Conservation (phyloP, 106 monocot species). For the Dendrobium officinale region DNA sequence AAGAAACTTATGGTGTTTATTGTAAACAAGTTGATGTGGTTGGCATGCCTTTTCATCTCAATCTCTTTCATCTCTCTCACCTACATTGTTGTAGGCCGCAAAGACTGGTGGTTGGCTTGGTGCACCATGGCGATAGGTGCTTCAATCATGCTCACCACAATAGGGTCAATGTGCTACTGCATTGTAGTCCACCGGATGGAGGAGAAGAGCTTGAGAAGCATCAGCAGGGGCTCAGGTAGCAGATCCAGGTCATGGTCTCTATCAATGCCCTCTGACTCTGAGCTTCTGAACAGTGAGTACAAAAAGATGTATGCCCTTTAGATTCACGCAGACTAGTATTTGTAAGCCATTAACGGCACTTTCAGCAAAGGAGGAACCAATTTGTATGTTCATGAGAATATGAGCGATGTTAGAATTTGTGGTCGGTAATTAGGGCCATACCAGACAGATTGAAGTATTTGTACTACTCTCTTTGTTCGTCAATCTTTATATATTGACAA, state of each 20-base stretch:
- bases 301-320: constrained; percentile 84
- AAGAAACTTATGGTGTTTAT: constrained; percentile 72
- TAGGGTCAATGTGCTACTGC: constrained; percentile 74
- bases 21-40: constrained; percentile 93
- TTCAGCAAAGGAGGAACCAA: too few species aligned
- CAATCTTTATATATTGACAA: too few species aligned
- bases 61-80: constrained; percentile 64
- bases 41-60: constrained; percentile 69
- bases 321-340: neutral
- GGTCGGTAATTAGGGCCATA: too few species aligned
- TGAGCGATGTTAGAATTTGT: neutral
- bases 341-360: neutral
- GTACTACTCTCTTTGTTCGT: too few species aligned
- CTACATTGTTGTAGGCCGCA: constrained; percentile 53
- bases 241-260: constrained; percentile 36
- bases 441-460: too few species aligned
- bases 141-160: constrained; percentile 49
- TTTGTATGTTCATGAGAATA: neutral
- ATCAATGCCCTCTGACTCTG: constrained; percentile 44
- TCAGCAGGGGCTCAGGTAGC: constrained; percentile 41
- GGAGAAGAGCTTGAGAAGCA: constrained; percentile 48
- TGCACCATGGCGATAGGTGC: constrained; percentile 52
- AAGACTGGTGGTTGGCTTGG: constrained; percentile 58
- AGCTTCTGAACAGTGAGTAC: constrained; percentile 51
- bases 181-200: constrained; percentile 50